Percentiles rank a stretch among this genome's conserved stretches.
phyloP scores from a whole-genome alignment of 805 yeast genomes.

The Kazachstania viticola region DNA sequence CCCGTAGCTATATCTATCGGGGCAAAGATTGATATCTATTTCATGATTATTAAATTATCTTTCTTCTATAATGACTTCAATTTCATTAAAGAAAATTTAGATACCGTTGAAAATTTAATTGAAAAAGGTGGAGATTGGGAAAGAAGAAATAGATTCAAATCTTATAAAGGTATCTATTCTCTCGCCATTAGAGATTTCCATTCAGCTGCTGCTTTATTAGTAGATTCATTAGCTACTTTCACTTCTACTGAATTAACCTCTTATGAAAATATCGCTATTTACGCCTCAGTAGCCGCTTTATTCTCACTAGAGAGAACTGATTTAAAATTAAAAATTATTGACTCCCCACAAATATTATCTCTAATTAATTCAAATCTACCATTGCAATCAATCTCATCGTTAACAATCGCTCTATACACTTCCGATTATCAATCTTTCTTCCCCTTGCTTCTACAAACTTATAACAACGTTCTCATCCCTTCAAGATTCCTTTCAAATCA shows the following conservation, averaged over 20 bases:
- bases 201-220: constrained; percentile 75
- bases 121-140: constrained; percentile 99
- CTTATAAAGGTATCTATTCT: constrained; percentile 75
- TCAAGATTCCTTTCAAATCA: constrained; percentile 65
- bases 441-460: constrained; percentile 62
- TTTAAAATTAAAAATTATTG: constrained; percentile 72
- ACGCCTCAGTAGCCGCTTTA: constrained; percentile 81
- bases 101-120: constrained; percentile 59
- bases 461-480: constrained; percentile 56
- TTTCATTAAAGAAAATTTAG: constrained; percentile 60
- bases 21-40: constrained; percentile 72
- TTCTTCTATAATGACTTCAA: constrained; percentile 73
- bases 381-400: constrained; percentile 67
- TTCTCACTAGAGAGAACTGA: constrained; percentile 74
- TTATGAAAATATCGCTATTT: constrained; percentile 82
- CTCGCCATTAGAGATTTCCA: constrained; percentile 77
- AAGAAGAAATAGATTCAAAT: constrained; percentile 87
- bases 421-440: constrained; percentile 79
- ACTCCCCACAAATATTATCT: constrained; percentile 86
- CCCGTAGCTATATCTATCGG: constrained; percentile 81
- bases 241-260: constrained; percentile 84
- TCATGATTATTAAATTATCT: constrained; percentile 81
- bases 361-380: constrained; percentile 59
- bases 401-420: constrained; percentile 78
- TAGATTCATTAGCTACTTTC: constrained; percentile 89